Evolutionary conservation across 2,329 filamentous ascomycete genomes (phyloP).

Genomic region (Cladophialophora yegresii): DNA sequence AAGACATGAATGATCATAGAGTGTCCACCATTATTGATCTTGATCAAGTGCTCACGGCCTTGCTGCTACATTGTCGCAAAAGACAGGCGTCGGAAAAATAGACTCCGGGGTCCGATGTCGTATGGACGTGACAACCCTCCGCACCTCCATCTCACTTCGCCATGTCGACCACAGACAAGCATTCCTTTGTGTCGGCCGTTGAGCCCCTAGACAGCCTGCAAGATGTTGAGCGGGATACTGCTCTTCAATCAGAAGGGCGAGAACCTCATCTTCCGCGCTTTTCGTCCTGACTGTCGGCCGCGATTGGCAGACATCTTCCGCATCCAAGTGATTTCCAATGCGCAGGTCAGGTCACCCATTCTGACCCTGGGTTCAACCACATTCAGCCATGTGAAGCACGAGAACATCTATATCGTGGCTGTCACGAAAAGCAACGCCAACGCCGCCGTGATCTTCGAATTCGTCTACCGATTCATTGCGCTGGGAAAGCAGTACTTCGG

Average conservation of each 20-base stretch:
- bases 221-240: slow-evolving; percentile 93
- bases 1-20: not conserved
- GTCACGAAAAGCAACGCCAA: slow-evolving; percentile 99
- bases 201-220: slow-evolving; percentile 22
- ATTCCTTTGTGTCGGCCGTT: slow-evolving; percentile 15
- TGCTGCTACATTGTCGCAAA: not conserved
- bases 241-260: slow-evolving; percentile 99
- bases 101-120: not conserved
- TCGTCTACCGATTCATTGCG: slow-evolving; percentile 86
- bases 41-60: not conserved
- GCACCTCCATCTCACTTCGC: slow-evolving; percentile 5
- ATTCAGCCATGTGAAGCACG: slow-evolving; percentile 99
- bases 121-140: not conserved
- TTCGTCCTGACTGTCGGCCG: slow-evolving; percentile 96
- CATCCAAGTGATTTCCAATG: slow-evolving; percentile 98
- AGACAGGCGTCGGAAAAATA: not conserved
- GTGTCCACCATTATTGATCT: not conserved
- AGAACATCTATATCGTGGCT: slow-evolving; percentile 97
- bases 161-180: not conserved
- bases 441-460: slow-evolving; percentile 96
- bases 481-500: slow-evolving; percentile 95
- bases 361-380: slow-evolving; percentile 96
- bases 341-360: slow-evolving; percentile 95
- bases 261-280: slow-evolving; percentile 98
- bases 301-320: slow-evolving; percentile 98